Percentiles rank a stretch among this genome's conserved stretches.
Conservation (phyloP, 2,329 filamentous ascomycete species). For the Aspergillus aculeatus region DNA sequence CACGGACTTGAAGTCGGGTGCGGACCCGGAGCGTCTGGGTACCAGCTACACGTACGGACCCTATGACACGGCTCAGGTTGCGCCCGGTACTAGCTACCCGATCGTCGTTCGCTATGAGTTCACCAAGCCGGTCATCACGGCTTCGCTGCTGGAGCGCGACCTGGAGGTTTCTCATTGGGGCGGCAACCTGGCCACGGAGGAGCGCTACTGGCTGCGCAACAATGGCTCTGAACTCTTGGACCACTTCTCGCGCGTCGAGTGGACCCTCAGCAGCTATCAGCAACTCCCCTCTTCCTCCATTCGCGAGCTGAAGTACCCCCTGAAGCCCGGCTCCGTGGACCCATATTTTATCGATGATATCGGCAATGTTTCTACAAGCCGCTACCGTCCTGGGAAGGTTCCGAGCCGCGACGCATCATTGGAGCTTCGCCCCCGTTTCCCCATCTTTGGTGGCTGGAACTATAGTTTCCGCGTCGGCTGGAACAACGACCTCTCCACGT, state of each 20-base stretch:
- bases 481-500: slow-evolving; percentile 80
- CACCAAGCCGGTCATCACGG: slow-evolving; percentile 83
- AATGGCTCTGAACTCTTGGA: slow-evolving; percentile 73
- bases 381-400: slow-evolving; percentile 64
- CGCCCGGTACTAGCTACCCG: slow-evolving; percentile 71
- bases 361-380: slow-evolving; percentile 92
- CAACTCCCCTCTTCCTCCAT: slow-evolving; percentile 75
- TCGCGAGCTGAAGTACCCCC: slow-evolving; percentile 76
- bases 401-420: slow-evolving; percentile 76
- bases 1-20: slow-evolving; percentile 57
- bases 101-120: slow-evolving; percentile 89
- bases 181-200: slow-evolving; percentile 91
- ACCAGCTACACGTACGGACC: slow-evolving; percentile 86
- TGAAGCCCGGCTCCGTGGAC: slow-evolving; percentile 76
- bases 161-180: slow-evolving; percentile 98
- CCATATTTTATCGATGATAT: slow-evolving; percentile 96
- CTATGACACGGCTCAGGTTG: slow-evolving; percentile 67
- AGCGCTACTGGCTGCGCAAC: slow-evolving; percentile 86
- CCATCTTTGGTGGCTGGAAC: slow-evolving; percentile 97
- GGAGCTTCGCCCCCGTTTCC: slow-evolving; percentile 90
- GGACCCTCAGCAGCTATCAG: slow-evolving; percentile 71
- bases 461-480: slow-evolving; percentile 96
- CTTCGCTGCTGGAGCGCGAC: slow-evolving; percentile 78
- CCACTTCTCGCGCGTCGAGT: slow-evolving; percentile 75
- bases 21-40: slow-evolving; percentile 78